Evolutionary conservation across 768 basidiomycete genomes (phyloP).

Genomic region (Rhizopogon salebrosus): DNA sequence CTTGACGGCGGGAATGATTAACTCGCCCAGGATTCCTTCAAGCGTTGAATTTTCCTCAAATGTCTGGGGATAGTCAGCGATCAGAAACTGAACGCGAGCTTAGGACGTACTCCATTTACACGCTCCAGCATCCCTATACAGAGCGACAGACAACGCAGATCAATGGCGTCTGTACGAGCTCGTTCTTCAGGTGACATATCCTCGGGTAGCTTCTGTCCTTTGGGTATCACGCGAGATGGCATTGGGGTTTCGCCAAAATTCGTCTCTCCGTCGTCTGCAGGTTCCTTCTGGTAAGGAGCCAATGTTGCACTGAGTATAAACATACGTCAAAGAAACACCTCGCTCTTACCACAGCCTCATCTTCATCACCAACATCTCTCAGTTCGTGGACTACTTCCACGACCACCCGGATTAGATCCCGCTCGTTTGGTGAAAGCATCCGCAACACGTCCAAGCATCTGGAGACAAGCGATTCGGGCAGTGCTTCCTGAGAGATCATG

Average conservation of each 20-base stretch:
- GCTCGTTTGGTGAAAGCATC: conserved; percentile 64
- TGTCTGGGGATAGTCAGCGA: conserved; percentile 26
- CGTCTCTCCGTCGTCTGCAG: conserved; percentile 29
- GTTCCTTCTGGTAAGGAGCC: conserved; percentile 16
- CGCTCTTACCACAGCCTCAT: conserved; percentile 30
- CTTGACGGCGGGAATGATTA: conserved; percentile 88
- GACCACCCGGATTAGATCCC: conserved; percentile 81
- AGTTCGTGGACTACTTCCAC: conserved; percentile 86
- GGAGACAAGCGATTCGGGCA: conserved; percentile 68
- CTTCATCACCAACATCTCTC: conserved; percentile 40
- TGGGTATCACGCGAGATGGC: conserved; percentile 13
- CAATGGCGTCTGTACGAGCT: conserved; percentile 52
- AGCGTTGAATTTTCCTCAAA: conserved; percentile 67
- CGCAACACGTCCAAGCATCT: conserved; percentile 81
- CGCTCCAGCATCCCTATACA: conserved; percentile 84
- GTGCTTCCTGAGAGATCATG: conserved; percentile 68
- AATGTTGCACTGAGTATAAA: neutral
- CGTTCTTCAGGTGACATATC: conserved; percentile 59
- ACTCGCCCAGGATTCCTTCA: conserved; percentile 65
- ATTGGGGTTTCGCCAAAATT: conserved; percentile 27
- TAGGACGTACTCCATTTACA: conserved; percentile 66
- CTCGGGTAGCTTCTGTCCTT: conserved; percentile 26
- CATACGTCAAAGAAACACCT: neutral
- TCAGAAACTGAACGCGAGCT: neutral
- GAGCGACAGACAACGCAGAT: conserved; percentile 69